Percentiles rank a stretch among this genome's conserved stretches.
Conservation (phyloP, 2,329 filamentous ascomycete species). For the Mycosphaerella sp. region DNA sequence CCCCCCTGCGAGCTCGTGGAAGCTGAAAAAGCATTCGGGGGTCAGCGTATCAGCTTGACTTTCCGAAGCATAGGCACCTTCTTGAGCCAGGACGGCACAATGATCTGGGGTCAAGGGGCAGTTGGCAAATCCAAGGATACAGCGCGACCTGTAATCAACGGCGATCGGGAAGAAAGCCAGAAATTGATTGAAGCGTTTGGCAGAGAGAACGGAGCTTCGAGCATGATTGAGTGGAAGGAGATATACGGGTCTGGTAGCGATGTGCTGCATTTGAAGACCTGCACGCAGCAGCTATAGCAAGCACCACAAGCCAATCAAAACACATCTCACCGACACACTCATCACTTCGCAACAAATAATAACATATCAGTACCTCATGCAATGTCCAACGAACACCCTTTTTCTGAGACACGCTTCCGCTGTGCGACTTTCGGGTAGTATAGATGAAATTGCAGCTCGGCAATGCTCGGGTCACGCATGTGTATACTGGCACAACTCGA, state of each 20-base stretch:
- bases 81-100: constrained; percentile 54
- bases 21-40: constrained; percentile 64
- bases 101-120: constrained; percentile 91
- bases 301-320: not conserved
- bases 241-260: constrained; percentile 79
- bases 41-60: constrained; percentile 82
- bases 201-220: constrained; percentile 65
- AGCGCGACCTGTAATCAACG: constrained; percentile 63
- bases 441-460: not conserved
- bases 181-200: constrained; percentile 74
- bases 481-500: not conserved
- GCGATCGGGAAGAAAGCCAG: constrained; percentile 59
- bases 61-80: constrained; percentile 89
- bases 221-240: constrained; percentile 69
- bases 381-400: too few relatives aligned
- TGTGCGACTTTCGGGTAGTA: too few relatives aligned
- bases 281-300: constrained; percentile 4
- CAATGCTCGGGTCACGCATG: not conserved
- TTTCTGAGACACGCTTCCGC: too few relatives aligned
- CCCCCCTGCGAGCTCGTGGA: constrained; percentile 58
- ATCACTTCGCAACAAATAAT: too few relatives aligned
- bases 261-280: constrained; percentile 62
- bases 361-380: too few relatives aligned
- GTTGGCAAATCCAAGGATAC: constrained; percentile 56
- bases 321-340: not conserved